Evolutionary conservation across 1,284 basidiomycete species (phyloP).

Genomic region (Volvariella surrecta): DNA sequence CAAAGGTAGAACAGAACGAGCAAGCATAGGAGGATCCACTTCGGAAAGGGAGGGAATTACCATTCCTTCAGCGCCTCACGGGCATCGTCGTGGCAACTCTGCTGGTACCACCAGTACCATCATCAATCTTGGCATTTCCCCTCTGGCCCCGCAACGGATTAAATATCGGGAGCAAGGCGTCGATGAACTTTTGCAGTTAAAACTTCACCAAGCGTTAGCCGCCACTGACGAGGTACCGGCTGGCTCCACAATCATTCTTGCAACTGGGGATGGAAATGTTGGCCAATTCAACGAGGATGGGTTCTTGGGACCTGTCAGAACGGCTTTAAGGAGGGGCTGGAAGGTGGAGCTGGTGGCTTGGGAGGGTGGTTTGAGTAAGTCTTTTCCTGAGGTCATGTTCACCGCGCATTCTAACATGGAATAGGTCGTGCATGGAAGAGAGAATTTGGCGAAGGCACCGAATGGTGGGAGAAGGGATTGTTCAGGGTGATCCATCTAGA

Average conservation of each 20-base stretch:
- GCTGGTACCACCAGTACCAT: too few relatives aligned
- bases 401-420: background rate
- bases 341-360: conserved; percentile 81
- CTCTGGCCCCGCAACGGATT: conserved; percentile 14
- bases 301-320: conserved; percentile 72
- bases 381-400: conserved; percentile 2
- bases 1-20: background rate
- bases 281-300: conserved; percentile 86
- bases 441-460: conserved; percentile 50
- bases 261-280: conserved; percentile 84
- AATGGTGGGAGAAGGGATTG: conserved; percentile 29
- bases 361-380: conserved; percentile 66
- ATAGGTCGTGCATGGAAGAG: conserved; percentile 52
- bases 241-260: conserved; percentile 74
- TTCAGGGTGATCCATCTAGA: conserved; percentile 54
- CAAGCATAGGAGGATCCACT: background rate
- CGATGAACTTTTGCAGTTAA: conserved; percentile 81
- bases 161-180: conserved; percentile 75
- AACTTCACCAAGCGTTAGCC: conserved; percentile 76
- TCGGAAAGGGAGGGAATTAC: conserved; percentile 3
- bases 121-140: too few relatives aligned
- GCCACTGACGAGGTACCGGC: conserved; percentile 54
- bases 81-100: conserved; percentile 1
- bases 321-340: conserved; percentile 81
- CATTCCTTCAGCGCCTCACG: conserved; percentile 12